Evolutionary conservation across 2,329 filamentous ascomycete species (phyloP), one percentile per base, ranked within the genome.

Genomic region (Cladosporium cucumerinum): DNA sequence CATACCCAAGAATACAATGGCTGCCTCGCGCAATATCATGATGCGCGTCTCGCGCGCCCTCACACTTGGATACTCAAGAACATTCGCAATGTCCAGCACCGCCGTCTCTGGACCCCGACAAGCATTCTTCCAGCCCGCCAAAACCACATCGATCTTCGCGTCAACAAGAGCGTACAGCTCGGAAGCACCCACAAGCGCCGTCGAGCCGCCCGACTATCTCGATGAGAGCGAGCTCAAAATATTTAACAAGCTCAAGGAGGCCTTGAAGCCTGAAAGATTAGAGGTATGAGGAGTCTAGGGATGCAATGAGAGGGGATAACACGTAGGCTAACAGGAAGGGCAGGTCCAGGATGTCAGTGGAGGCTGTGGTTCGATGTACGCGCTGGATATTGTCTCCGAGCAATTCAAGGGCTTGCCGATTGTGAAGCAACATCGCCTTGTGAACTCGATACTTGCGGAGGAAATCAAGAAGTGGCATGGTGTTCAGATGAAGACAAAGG

Each of bases 331-430:
- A 51, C 26, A 11, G 23, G 48, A 18, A 51, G 48, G 18, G 23
- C 77, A 87, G 76, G 90, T 95, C 11, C 88, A 89, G 75, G 91
- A 96, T 78, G 86, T 95, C 60, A 92, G 89, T 26, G 91, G 92
- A 65, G 91, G 91, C 32, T 96, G 91, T 78, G 91, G 91, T 11
- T 91, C 88, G 73, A 95, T 95, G 92, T 95, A 95, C 79, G 89
- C 87, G 64, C 89, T 96, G 69, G 89, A 93, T 72, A 87, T 95
- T 69, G 84, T 87, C 57, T 91, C 89, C 8, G 82, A 87, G 55
- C 84, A 82, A 72, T 96, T 96, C 78, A 82, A 83, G 62, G 92
- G 91, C 55, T 76, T 87, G 71, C 84, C 82, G 58, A 87, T 93
- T 76, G 85, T 96, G 66, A 91, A 91, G 82, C 91, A 95, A 80